phyloP scores from a whole-genome alignment of 495 filamentous ascomycete species.

The Friedmanniomyces simplex region DNA sequence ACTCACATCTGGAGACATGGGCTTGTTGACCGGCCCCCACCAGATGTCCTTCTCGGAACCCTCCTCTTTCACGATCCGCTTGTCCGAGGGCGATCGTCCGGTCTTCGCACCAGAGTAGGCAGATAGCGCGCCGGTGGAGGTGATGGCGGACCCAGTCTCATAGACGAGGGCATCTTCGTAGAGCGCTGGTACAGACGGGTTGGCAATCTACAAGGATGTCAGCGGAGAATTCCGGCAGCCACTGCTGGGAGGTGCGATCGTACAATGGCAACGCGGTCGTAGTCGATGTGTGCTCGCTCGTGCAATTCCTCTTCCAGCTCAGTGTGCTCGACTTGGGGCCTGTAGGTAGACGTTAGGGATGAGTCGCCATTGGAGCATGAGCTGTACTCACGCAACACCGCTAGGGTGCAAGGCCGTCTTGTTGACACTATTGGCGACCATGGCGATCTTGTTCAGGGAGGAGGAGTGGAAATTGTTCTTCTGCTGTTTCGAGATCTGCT shows the following conservation, averaged over 20 bases:
- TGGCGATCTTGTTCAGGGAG: slow-evolving; percentile 46
- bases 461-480: slow-evolving; percentile 56
- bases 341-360: slow-evolving; percentile 26
- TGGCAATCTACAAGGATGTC: slow-evolving; percentile 56
- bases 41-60: slow-evolving; percentile 84
- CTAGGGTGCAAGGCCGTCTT: slow-evolving; percentile 81
- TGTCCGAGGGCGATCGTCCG: slow-evolving; percentile 90
- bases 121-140: slow-evolving; percentile 84
- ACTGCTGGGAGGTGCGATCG: slow-evolving; percentile 24
- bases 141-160: slow-evolving; percentile 95
- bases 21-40: slow-evolving; percentile 99
- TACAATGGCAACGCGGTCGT: slow-evolving; percentile 96
- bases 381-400: slow-evolving; percentile 68
- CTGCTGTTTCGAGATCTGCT: slow-evolving; percentile 50
- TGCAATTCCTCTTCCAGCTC: slow-evolving; percentile 96
- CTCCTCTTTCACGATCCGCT: slow-evolving; percentile 90
- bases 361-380: background rate
- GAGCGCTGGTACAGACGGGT: slow-evolving; percentile 81
- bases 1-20: slow-evolving; percentile 95
- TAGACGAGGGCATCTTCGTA: slow-evolving; percentile 99
- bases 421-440: slow-evolving; percentile 76
- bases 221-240: background rate
- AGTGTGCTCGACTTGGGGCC: slow-evolving; percentile 77
- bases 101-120: slow-evolving; percentile 98
- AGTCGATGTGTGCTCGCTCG: slow-evolving; percentile 98